Percentiles rank a stretch among this genome's conserved stretches.
phyloP scores from a whole-genome alignment of 495 filamentous ascomycete genomes.

The Amorphotheca resinae region DNA sequence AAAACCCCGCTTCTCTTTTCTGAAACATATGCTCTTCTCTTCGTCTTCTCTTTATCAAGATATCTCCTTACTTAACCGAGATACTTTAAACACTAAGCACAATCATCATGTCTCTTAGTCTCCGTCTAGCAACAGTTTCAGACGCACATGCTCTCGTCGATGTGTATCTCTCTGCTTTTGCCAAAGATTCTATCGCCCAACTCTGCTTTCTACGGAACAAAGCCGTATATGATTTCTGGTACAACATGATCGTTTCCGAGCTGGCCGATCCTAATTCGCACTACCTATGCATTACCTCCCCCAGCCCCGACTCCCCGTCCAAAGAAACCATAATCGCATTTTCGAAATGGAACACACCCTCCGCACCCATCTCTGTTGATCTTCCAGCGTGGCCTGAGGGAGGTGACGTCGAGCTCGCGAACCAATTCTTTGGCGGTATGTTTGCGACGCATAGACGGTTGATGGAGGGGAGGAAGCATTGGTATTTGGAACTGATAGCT shows the following conservation, averaged over 20 bases:
- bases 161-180: constrained; percentile 25
- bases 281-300: constrained; percentile 25
- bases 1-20: no score
- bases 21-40: no score
- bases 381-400: constrained; percentile 21
- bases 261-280: constrained; percentile 19
- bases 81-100: not conserved
- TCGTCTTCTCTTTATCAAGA: no score
- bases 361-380: constrained; percentile 6
- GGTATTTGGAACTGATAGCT: constrained; percentile 35
- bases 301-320: constrained; percentile 15
- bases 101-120: constrained; percentile 23
- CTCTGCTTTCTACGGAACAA: constrained; percentile 23
- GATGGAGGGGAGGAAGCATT: constrained; percentile 25
- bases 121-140: constrained; percentile 20
- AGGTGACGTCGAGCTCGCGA: constrained; percentile 19
- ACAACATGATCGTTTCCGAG: constrained; percentile 10
- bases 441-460: constrained; percentile 20
- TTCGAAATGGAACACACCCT: constrained; percentile 24
- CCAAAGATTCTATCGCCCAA: constrained; percentile 20
- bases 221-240: constrained; percentile 17
- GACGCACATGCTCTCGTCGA: constrained; percentile 22
- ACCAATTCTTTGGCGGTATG: constrained; percentile 23
- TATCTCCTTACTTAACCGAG: no score
- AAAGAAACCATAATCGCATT: constrained; percentile 20